Evolutionary conservation across 495 filamentous ascomycete species (phyloP).

Genomic region (Annulohypoxylon moriforme): DNA sequence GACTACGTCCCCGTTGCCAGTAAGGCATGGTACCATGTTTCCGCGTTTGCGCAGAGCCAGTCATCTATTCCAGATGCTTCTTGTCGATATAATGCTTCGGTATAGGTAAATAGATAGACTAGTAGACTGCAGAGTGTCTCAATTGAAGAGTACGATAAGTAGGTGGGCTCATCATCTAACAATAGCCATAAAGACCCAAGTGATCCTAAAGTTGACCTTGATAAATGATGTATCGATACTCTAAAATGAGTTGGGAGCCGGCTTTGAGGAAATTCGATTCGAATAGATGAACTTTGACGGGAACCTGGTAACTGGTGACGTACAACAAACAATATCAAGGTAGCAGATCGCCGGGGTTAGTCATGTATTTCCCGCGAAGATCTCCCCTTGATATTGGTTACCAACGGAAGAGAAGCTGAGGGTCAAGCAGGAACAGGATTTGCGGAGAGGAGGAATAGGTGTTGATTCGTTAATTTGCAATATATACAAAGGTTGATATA

Average conservation of each 20-base stretch:
- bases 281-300: neutral
- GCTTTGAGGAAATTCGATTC: neutral
- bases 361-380: conserved; percentile 18
- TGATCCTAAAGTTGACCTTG: neutral
- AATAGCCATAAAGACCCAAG: neutral
- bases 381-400: conserved; percentile 24
- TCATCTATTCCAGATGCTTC: conserved; percentile 11
- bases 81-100: neutral
- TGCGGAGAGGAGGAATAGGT: conserved; percentile 19
- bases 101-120: conserved; percentile 6
- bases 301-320: conserved; percentile 16
- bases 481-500: conserved; percentile 14
- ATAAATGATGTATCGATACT: neutral
- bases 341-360: conserved; percentile 16
- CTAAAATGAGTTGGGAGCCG: neutral
- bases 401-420: conserved; percentile 7
- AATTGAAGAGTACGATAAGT: conserved; percentile 1
- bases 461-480: conserved; percentile 4
- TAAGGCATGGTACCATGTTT: conserved; percentile 22
- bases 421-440: conserved; percentile 22
- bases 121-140: neutral
- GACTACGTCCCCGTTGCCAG: neutral
- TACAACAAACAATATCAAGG: conserved; percentile 17
- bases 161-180: conserved; percentile 19
- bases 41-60: conserved; percentile 3